Base-by-base conservation (phyloP, 2,329 filamentous ascomycete species). In the Xylariaceae sp. region DNA sequence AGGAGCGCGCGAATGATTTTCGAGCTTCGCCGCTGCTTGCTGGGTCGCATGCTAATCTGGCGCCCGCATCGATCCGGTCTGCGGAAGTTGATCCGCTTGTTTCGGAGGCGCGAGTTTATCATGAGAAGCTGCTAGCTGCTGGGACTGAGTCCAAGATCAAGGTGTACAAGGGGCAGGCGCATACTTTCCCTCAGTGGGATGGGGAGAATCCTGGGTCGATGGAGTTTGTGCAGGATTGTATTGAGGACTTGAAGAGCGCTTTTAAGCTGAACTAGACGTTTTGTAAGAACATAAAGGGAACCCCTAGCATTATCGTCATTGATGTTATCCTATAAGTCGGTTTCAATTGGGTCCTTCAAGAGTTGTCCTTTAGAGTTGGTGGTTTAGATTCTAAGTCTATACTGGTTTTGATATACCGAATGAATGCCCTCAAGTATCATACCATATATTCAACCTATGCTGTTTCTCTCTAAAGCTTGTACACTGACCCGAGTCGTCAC, bases 171-270 rank as follows among this genome's bases (percentile, higher is more conserved):
- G 65, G 64, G 0, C 59, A 62, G 38, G 63, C 61, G 6, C 66
- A 68, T 53, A 62, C 64, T 1, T 67, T 67, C 47, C 58, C 56
- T 4, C 60, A 64, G 10, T 67, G 65, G 65, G 61, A 63, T 46
- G 64, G 60, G 5, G 49, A 52, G 43, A 57, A 64, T 12, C 62
- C 65, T 1, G 57, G 57, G 6, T 59, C 62, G 2, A 64, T 54
- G 41, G 60, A 64, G 37, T 67, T 64, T 44, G 53, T 63, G 6
- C 34, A 49, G 20, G 61, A 66, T 45, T 65, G 60, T 34, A 55
- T 63, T 5, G 38, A 69, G 45, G 59, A 59, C 14, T 32, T 64
- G 21, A 55, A 53, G 40, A 42, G 47, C 33, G 58, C 56, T 3
- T 62, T 63, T 45, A 49, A 49, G 20, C 16, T 51, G 35, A n/a